These are phyloP conservation scores for Verticillium nubilum DNA, from an alignment of 2,329 filamentous ascomycete species.

Conservation along the genomic window DNA sequence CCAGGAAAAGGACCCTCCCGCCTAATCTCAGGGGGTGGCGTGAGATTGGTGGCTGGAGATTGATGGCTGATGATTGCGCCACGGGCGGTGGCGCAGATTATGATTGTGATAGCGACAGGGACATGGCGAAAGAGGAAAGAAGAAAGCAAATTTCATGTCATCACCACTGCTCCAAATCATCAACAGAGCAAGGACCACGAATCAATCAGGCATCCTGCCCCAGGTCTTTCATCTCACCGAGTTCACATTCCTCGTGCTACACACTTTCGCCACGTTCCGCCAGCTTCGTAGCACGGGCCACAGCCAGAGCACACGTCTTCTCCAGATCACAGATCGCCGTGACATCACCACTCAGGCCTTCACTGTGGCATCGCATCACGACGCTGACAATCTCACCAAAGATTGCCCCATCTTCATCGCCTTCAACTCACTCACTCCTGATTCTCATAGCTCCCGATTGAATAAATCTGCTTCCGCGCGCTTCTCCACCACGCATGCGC, in stretches of 20 bases:
- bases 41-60: neutral
- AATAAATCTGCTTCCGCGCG: too few relatives aligned
- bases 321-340: neutral
- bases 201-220: neutral
- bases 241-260: neutral
- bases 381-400: neutral
- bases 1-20: too few relatives aligned
- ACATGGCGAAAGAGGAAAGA: neutral
- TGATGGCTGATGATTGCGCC: neutral
- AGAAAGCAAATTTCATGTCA: neutral
- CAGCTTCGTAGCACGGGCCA: neutral
- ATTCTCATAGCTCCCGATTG: too few relatives aligned
- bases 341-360: constrained; percentile 1
- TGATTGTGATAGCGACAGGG: neutral
- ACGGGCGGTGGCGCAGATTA: neutral
- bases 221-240: neutral
- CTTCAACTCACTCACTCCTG: neutral
- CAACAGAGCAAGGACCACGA: neutral
- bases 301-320: neutral
- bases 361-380: neutral
- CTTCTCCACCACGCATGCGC: neutral
- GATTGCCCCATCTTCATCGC: neutral
- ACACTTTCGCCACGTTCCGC: neutral
- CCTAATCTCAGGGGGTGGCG: neutral
- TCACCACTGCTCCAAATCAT: neutral